phyloP scores from a whole-genome alignment of 345 rosid species.

The Eucalyptus albens region DNA sequence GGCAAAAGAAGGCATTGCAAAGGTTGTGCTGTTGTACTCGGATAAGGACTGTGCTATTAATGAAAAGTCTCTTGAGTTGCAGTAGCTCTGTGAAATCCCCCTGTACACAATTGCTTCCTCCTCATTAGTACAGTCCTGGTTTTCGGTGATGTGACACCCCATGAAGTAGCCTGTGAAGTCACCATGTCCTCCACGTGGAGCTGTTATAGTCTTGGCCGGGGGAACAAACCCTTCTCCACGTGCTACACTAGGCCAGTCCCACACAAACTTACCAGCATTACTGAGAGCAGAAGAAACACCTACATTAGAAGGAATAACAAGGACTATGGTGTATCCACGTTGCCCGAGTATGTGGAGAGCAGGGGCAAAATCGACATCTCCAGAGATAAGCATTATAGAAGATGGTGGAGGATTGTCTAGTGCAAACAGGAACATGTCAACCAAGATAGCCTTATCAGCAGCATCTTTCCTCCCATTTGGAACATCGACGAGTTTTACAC shows the following conservation, averaged over 20 bases:
- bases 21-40: conserved; percentile 23
- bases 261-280: conserved; percentile 86
- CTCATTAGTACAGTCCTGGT: conserved; percentile 37
- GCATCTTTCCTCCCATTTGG: conserved; percentile 98
- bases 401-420: conserved; percentile 88
- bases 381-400: conserved; percentile 80
- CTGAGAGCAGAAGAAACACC: conserved; percentile 80
- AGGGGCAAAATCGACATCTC: conserved; percentile 95
- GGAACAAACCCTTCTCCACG: conserved; percentile 92
- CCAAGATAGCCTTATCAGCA: conserved; percentile 89
- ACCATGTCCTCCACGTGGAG: conserved; percentile 21
- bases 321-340: conserved; percentile 76
- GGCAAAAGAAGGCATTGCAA: conserved; percentile 21
- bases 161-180: conserved; percentile 35
- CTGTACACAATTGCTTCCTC: conserved; percentile 68
- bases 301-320: conserved; percentile 79
- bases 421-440: conserved; percentile 94
- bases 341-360: conserved; percentile 96
- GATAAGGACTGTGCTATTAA: conserved; percentile 41
- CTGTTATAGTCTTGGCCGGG: conserved; percentile 17
- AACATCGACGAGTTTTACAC: conserved; percentile 88
- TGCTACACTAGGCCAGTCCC: conserved; percentile 98
- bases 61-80: conserved; percentile 49
- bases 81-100: conserved; percentile 46
- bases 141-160: conserved; percentile 38